phyloP scores from a whole-genome alignment of 441 rosid genomes.

The Breynia disticha region DNA sequence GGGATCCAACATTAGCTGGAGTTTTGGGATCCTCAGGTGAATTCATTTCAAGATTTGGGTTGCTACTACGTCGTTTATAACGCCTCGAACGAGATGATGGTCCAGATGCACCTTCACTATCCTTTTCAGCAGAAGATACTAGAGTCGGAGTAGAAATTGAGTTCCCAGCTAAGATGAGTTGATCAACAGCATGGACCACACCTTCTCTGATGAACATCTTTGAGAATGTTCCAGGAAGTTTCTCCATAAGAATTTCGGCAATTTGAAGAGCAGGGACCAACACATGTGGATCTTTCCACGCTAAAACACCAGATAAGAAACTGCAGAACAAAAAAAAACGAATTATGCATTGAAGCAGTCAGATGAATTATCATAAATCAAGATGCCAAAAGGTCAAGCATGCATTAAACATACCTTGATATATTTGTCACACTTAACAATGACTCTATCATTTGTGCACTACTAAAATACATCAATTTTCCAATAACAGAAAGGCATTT shows the following conservation, averaged over 20 bases:
- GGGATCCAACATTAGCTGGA: constrained; percentile 52
- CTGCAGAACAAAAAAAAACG: constrained; percentile 22
- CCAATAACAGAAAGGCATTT: constrained; percentile 97
- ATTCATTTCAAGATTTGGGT: constrained; percentile 58
- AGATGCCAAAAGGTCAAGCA: too few species aligned
- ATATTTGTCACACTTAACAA: constrained; percentile 74
- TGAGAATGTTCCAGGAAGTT: constrained; percentile 92
- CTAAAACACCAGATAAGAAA: constrained; percentile 95
- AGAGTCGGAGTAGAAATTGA: constrained; percentile 32
- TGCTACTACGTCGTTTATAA: constrained; percentile 71
- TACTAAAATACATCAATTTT: constrained; percentile 92
- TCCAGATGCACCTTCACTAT: constrained; percentile 59
- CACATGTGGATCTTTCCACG: constrained; percentile 99
- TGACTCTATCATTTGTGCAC: constrained; percentile 87
- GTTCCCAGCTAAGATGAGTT: constrained; percentile 73
- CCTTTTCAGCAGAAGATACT: constrained; percentile 58
- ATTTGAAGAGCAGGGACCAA: constrained; percentile 98
- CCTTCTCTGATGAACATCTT: constrained; percentile 98
- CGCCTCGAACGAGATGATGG: constrained; percentile 83
- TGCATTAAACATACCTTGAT: constrained; percentile 53
- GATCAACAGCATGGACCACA: constrained; percentile 97
- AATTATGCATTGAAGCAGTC: background rate
- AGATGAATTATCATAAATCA: background rate
- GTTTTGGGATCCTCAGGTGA: constrained; percentile 57
- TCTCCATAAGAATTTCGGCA: constrained; percentile 97